phyloP scores from a whole-genome alignment of 179 eudicot genomes.

The Corrigiola litoralis region DNA sequence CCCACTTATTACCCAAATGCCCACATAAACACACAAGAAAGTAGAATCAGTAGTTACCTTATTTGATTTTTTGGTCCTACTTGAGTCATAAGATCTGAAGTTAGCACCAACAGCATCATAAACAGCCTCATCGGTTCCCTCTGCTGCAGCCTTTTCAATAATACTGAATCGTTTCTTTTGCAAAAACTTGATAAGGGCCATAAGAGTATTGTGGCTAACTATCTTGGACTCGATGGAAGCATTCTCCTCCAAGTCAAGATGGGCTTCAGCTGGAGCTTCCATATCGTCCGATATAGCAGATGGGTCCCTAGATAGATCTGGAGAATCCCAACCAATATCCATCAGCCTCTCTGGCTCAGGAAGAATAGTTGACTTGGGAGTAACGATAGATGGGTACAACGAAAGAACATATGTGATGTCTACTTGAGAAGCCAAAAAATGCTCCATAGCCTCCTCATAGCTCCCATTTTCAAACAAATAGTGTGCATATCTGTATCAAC shows the following conservation, averaged over 20 bases:
- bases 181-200: constrained; percentile 90
- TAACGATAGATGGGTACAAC: constrained; percentile 71
- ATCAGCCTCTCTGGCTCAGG: constrained; percentile 74
- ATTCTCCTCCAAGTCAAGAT: constrained; percentile 55
- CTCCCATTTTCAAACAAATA: constrained; percentile 88
- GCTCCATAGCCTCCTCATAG: constrained; percentile 98
- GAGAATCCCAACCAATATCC: constrained; percentile 62
- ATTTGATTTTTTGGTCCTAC: constrained; percentile 50
- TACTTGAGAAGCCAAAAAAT: constrained; percentile 89
- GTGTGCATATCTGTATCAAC: constrained; percentile 77
- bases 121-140: constrained; percentile 94
- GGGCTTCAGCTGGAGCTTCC: constrained; percentile 54
- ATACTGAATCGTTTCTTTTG: constrained; percentile 79
- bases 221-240: constrained; percentile 74
- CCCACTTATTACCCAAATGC: background rate
- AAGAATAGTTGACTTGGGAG: constrained; percentile 65
- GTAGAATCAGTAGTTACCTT: constrained; percentile 45
- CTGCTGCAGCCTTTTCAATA: constrained; percentile 91
- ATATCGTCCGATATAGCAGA: constrained; percentile 82
- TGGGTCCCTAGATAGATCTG: constrained; percentile 68
- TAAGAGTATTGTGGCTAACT: constrained; percentile 85
- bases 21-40: background rate
- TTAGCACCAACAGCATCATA: constrained; percentile 82
- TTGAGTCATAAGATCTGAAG: constrained; percentile 49
- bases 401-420: constrained; percentile 92